A percentile compares a stretch with the other conserved stretches of the same genome.
These are phyloP conservation scores for Macrotyloma uniflorum DNA, from an alignment of 306 rosid species.

Conservation along the genomic window DNA sequence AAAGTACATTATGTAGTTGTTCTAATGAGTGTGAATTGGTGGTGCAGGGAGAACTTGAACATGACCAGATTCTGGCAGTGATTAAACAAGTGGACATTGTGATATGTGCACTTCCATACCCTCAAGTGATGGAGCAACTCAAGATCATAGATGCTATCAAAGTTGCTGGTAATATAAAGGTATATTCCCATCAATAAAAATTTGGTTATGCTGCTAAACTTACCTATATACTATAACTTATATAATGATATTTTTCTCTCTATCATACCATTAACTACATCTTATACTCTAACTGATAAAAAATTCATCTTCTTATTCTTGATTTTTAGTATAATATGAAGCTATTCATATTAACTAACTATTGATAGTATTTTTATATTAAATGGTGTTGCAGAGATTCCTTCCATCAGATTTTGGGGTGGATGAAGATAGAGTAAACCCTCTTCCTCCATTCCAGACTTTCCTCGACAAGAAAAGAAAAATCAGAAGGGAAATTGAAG, in stretches of 20 bases:
- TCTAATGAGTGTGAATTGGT: background rate
- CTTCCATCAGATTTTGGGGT: constrained; percentile 53
- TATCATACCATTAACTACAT: too few species aligned
- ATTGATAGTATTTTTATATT: too few species aligned
- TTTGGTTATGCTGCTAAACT: too few species aligned
- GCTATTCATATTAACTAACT: too few species aligned
- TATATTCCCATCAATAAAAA: too few species aligned
- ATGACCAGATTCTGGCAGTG: constrained; percentile 33
- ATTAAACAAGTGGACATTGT: constrained; percentile 45
- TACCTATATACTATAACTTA: too few species aligned
- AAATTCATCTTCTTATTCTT: too few species aligned
- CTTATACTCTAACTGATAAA: too few species aligned
- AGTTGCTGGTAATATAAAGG: constrained; percentile 44
- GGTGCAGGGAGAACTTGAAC: constrained; percentile 43
- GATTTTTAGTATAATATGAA: too few species aligned
- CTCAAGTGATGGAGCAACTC: constrained; percentile 41
- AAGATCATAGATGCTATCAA: constrained; percentile 47
- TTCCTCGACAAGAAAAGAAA: constrained; percentile 38
- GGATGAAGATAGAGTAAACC: constrained; percentile 42
- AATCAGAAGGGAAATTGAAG: constrained; percentile 50
- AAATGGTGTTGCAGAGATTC: constrained; percentile 37
- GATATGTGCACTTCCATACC: constrained; percentile 33
- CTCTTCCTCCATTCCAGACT: constrained; percentile 48
- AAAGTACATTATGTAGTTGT: background rate
- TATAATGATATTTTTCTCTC: too few species aligned